phyloP scores from a whole-genome alignment of 192 early-diverging fungal species.

The Backusella tarrabulga region DNA sequence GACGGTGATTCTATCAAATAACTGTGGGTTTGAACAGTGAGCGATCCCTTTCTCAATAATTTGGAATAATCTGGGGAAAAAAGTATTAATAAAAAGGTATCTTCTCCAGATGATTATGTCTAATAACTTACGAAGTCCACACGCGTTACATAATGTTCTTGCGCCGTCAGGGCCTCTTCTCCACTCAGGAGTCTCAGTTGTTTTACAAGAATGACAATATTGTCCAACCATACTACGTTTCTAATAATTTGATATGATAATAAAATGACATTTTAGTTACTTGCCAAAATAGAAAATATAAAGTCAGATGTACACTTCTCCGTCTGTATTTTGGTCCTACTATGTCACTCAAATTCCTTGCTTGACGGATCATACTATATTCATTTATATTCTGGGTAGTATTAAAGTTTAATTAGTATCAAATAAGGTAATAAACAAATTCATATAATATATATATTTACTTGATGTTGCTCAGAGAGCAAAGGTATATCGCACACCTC shows the following conservation, averaged over 20 bases:
- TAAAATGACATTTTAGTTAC: conserved; percentile 18
- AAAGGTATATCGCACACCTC: not conserved
- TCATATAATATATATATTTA: not conserved
- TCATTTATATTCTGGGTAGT: not conserved
- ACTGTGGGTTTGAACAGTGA: conserved; percentile 12
- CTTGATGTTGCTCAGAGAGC: not conserved
- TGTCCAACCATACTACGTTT: conserved; percentile 17
- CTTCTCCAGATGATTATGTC: not conserved
- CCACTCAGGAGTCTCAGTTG: conserved; percentile 92
- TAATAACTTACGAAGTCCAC: conserved; percentile 75
- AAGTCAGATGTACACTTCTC: conserved; percentile 40
- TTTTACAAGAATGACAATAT: conserved; percentile 74
- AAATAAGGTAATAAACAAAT: not conserved
- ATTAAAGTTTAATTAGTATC: conserved; percentile 18
- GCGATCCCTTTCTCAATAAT: conserved; percentile 2
- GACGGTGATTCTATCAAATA: conserved; percentile 11
- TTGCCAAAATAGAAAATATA: conserved; percentile 20
- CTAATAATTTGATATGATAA: conserved; percentile 6
- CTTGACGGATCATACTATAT: conserved; percentile 16
- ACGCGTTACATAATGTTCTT: conserved; percentile 93
- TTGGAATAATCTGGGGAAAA: conserved; percentile 13
- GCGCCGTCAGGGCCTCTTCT: conserved; percentile 89
- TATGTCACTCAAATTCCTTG: conserved; percentile 4
- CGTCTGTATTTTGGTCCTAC: conserved; percentile 8
- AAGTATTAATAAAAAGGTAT: not conserved